Evolutionary conservation across 1,284 basidiomycete species (phyloP).

Genomic region (Cutaneotrichosporon dermatis): DNA sequence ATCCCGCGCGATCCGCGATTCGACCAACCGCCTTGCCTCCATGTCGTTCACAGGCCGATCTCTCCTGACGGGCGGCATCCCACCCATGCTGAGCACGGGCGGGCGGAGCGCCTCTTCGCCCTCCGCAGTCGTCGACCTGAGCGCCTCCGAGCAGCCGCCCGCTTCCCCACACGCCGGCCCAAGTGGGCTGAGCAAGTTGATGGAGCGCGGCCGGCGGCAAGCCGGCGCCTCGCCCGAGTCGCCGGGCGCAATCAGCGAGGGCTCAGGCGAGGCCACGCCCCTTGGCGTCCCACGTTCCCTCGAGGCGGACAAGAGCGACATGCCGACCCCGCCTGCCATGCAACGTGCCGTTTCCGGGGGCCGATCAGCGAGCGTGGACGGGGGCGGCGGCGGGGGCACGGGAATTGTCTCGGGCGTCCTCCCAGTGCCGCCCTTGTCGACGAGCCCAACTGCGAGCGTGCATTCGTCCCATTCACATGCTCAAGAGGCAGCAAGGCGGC

Average conservation of each 20-base stretch:
- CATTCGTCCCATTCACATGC: neutral
- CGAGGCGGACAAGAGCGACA: neutral
- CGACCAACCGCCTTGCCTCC: slow-evolving; percentile 43
- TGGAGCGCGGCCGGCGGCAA: slow-evolving; percentile 25
- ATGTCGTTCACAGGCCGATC: slow-evolving; percentile 31
- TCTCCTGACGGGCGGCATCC: neutral
- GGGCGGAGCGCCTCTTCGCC: neutral
- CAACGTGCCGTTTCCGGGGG: no score
- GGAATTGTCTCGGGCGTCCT: neutral
- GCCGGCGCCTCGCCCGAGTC: no score
- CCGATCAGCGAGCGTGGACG: no score
- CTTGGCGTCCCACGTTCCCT: neutral
- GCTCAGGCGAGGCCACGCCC: slow-evolving; percentile 16
- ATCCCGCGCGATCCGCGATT: slow-evolving; percentile 39
- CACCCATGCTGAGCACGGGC: neutral
- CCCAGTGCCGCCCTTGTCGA: neutral
- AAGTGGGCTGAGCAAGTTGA: slow-evolving; percentile 39
- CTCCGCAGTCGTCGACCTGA: slow-evolving; percentile 12
- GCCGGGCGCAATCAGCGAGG: neutral
- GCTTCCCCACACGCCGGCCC: slow-evolving; percentile 26
- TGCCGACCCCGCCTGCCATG: no score
- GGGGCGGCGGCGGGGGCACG: neutral
- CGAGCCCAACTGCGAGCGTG: neutral
- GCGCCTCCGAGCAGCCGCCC: slow-evolving; percentile 12
- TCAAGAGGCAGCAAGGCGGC: neutral